Conservation (phyloP, 2,329 filamentous ascomycete species). For the Fusarium graminum region DNA sequence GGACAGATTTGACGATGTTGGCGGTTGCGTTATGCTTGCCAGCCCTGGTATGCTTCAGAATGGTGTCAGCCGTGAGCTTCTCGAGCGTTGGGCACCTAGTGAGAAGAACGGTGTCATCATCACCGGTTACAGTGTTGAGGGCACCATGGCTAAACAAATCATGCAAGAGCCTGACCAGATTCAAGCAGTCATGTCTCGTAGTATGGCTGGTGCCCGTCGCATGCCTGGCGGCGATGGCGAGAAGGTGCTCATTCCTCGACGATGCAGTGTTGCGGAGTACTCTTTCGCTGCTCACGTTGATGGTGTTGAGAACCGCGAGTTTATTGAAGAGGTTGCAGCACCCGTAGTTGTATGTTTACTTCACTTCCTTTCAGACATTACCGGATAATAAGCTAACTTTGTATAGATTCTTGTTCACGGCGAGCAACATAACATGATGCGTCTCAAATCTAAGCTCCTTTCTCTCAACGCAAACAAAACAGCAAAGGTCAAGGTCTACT, state of each 20-base stretch:
- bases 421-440: conserved; percentile 98
- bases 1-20: conserved; percentile 95
- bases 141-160: conserved; percentile 97
- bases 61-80: conserved; percentile 89
- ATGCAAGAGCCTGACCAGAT: conserved; percentile 96
- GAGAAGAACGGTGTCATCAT: conserved; percentile 98
- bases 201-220: conserved; percentile 72
- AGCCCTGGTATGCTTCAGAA: conserved; percentile 99
- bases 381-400: conserved; percentile 21
- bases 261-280: conserved; percentile 93
- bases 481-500: conserved; percentile 90
- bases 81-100: conserved; percentile 96
- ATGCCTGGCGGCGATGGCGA: conserved; percentile 78
- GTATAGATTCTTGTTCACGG: conserved; percentile 92
- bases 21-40: conserved; percentile 95
- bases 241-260: conserved; percentile 88
- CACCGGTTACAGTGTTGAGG: conserved; percentile 97
- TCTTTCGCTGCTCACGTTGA: conserved; percentile 98
- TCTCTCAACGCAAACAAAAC: conserved; percentile 88
- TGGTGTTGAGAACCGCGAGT: conserved; percentile 93
- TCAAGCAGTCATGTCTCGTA: conserved; percentile 89
- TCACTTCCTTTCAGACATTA: neutral
- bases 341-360: conserved; percentile 84
- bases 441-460: conserved; percentile 92
- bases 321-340: conserved; percentile 93